A percentile compares a stretch with the other conserved stretches of the same genome.
These are phyloP conservation scores for Collariella sp. DNA, from an alignment of 495 filamentous ascomycete genomes.

Conservation along the genomic window DNA sequence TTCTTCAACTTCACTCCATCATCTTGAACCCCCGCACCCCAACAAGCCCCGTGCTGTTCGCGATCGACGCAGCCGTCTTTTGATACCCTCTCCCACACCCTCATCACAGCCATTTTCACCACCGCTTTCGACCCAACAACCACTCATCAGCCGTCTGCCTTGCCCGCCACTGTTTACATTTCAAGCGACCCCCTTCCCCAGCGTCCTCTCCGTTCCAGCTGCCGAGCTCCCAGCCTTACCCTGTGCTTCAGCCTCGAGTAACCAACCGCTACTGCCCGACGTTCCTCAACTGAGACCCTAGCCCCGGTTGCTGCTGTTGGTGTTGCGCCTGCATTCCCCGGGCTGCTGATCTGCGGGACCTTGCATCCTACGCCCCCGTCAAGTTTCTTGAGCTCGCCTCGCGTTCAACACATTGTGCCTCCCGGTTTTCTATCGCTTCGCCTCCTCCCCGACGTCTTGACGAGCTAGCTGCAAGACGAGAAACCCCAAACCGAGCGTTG, in stretches of 20 bases:
- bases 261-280: background rate
- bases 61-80: background rate
- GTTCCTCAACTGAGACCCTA: background rate
- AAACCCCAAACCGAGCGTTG: background rate
- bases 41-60: background rate
- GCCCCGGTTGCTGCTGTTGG: background rate
- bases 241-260: background rate
- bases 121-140: too few relatives aligned
- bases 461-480: background rate
- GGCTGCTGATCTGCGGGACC: background rate
- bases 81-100: too few relatives aligned
- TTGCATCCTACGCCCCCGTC: conserved; percentile 3
- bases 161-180: too few relatives aligned
- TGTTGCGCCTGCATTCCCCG: conserved; percentile 3
- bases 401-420: background rate
- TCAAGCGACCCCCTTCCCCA: too few relatives aligned
- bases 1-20: background rate
- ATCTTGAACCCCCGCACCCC: too few relatives aligned
- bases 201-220: too few relatives aligned
- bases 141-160: too few relatives aligned
- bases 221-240: background rate
- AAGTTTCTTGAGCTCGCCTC: background rate
- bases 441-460: background rate
- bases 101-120: too few relatives aligned
- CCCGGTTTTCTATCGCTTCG: background rate